Percentiles rank a stretch among this genome's conserved stretches.
phyloP scores from a whole-genome alignment of 305 asterid genomes.

The Stenogyne calaminthoides region DNA sequence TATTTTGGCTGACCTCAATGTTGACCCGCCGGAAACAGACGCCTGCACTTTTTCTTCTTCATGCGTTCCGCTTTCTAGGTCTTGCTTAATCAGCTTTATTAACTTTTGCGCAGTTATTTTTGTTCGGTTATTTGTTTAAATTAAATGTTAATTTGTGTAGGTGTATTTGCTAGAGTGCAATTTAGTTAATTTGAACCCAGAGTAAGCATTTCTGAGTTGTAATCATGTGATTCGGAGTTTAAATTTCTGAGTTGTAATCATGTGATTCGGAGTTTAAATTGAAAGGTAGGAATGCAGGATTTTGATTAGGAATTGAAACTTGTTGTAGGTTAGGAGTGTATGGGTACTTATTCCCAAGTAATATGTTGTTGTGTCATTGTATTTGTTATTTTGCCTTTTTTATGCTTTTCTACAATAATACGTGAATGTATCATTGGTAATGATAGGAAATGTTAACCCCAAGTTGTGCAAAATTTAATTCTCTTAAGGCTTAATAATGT shows the following conservation, averaged over 20 bases:
- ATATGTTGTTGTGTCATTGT: background rate
- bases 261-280: background rate
- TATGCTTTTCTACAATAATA: background rate
- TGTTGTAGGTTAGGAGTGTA: background rate
- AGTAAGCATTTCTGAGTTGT: background rate
- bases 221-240: background rate
- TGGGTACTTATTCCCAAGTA: background rate
- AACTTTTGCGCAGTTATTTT: background rate
- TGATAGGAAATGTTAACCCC: background rate
- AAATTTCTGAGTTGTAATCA: background rate
- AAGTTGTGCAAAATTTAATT: background rate
- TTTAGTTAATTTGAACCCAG: conserved; percentile 19
- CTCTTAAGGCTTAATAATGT: background rate
- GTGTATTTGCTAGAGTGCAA: background rate
- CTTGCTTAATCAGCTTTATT: background rate
- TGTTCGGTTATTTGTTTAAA: background rate
- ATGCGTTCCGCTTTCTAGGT: conserved; percentile 41
- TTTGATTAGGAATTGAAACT: background rate
- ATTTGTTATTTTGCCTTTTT: background rate
- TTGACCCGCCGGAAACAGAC: conserved; percentile 57
- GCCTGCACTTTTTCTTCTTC: conserved; percentile 35
- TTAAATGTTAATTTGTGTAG: background rate
- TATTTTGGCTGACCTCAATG: conserved; percentile 66
- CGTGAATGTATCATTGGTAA: background rate
- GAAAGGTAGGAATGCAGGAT: background rate